Evolutionary conservation across 2,329 filamentous ascomycete species (phyloP), one percentile per base, ranked within the genome.

Genomic region (Aplosporella prunicola): DNA sequence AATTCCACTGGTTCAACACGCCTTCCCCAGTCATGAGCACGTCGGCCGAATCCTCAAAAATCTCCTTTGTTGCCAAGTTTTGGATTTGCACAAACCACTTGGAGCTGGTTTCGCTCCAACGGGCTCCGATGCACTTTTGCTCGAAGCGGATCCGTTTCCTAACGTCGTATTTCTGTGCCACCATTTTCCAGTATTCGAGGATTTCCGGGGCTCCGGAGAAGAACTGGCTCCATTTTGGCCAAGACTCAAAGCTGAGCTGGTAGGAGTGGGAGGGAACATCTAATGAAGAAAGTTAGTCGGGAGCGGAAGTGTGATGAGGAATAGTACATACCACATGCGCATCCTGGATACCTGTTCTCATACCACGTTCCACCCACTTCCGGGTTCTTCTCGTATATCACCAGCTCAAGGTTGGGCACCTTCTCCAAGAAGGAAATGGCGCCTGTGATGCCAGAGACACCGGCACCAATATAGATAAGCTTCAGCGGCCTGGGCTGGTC

Each of bases 401-500:
- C 55, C 45, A 63, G 62, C 22, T 68, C 66, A 10, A 71, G 55
- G 43, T 66, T 64, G 31, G 47, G 44, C 41, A 60, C 55, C 42
- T 55, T 33, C 52, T 68, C 58, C 45, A 69, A 63, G 31, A 69
- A 63, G 11, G 61, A 51, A 37, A 68, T 67, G 43, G 66, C 64
- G 48, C 61, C 59, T 42, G 66, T 49, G 9, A 69, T 68, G 5
- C 66, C 65, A 6, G 60, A 62, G 1, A 69, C 53, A 7, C 66
- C 67, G 6, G 61, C 66, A 20, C 67, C 67, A 36, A 70, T 67
- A 5, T 62, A 68, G 26, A 71, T 43, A 3, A 69, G 61, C 26
- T 58, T 63, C 18, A 71, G 40, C 44, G 10, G 30, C 6, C 30
- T 18, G 27, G n/a, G n/a, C n/a, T n/a, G n/a, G n/a, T n/a, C n/a